Conservation (phyloP, 2,329 filamentous ascomycete species). For the Sporothrix brunneoviolacea region DNA sequence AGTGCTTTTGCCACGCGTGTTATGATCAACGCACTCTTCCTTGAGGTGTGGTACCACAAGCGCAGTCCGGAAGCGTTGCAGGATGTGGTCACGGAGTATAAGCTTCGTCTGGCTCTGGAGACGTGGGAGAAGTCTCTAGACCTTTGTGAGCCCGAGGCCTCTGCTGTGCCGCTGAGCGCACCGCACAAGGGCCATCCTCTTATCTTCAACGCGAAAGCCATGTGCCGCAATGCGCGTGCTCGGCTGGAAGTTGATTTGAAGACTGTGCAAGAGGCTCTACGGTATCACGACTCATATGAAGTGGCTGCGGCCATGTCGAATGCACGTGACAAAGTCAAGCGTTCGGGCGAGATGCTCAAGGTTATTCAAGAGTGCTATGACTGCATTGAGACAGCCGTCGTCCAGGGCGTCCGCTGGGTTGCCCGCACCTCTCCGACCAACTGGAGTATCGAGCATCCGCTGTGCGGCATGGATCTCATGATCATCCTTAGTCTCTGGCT, state of each 20-base stretch:
- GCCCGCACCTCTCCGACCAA: conserved; percentile 96
- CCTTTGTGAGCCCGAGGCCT: conserved; percentile 83
- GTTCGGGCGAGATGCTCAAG: conserved; percentile 95
- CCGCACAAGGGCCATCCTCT: conserved; percentile 94
- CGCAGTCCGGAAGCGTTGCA: conserved; percentile 95
- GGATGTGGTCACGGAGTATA: conserved; percentile 97
- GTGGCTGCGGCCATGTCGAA: conserved; percentile 95
- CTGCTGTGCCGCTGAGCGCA: conserved; percentile 81
- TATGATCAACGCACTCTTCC: conserved; percentile 97
- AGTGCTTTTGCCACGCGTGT: conserved; percentile 95
- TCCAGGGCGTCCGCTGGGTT: conserved; percentile 94
- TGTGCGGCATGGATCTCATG: conserved; percentile 95
- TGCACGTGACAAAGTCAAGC: conserved; percentile 87
- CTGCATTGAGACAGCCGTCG: conserved; percentile 91
- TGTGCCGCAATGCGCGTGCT: conserved; percentile 89
- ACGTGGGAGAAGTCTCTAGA: conserved; percentile 98
- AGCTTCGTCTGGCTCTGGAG: conserved; percentile 87
- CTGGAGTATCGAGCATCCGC: conserved; percentile 97
- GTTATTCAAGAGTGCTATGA: conserved; percentile 97
- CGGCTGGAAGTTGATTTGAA: conserved; percentile 94
- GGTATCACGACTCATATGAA: conserved; percentile 95
- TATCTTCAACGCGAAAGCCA: conserved; percentile 96
- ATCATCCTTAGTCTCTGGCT: conserved; percentile 97
- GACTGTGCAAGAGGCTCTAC: conserved; percentile 88
- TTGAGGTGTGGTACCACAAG: conserved; percentile 99